Evolutionary conservation across 176 grass and related monocot genomes (phyloP), one percentile per base, ranked within the genome.

Genomic region (Canna indica): DNA sequence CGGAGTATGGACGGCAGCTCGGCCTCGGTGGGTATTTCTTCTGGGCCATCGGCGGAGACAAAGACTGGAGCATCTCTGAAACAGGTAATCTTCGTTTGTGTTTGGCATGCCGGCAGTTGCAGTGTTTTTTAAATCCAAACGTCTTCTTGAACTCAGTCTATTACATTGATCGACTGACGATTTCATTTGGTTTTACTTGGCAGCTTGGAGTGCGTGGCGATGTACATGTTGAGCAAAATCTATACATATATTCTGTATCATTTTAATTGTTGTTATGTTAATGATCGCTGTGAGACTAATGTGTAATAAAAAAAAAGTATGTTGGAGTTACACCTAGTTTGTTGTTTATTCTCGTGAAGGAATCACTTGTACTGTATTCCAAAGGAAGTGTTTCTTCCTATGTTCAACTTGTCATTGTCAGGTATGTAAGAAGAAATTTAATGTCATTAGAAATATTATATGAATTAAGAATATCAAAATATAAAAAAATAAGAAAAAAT

Each of bases 1-100:
- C 64, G 6, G 14, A 50, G 31, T 76, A 26, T 16, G 74, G 42
- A 20, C 41, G 29, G 31, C 38, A 20, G 18, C 45, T 26, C 20
- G 31, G 74, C 30, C 45, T 76, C 5, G 42, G 42, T 2, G 74
- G 74, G 18, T 76, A 76, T 20, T 76, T 76, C 60, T 66, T 76
- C 27, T 76, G 74, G 74, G 60, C 74, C 1, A 54, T 76, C 32
- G 61, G 74, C 8, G 64, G 52, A 39, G 61, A 76, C 20, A 13
- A 76, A 7, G 34, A 61, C 41, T 61, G 72, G 72, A 74, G 54
- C 36, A 35, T 74, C 56, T 41, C 38, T 5, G 4, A 14, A 47
- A 13, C 53, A 62, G 72, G 72, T 74, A 74, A 32, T 15, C 3
- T 57, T 1, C 28, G 38, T 36, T 22, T 36, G 28, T 36, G 38